These are phyloP conservation scores for Porodaedalea pini DNA, from an alignment of 1,284 basidiomycete genomes.

Conservation along the genomic window DNA sequence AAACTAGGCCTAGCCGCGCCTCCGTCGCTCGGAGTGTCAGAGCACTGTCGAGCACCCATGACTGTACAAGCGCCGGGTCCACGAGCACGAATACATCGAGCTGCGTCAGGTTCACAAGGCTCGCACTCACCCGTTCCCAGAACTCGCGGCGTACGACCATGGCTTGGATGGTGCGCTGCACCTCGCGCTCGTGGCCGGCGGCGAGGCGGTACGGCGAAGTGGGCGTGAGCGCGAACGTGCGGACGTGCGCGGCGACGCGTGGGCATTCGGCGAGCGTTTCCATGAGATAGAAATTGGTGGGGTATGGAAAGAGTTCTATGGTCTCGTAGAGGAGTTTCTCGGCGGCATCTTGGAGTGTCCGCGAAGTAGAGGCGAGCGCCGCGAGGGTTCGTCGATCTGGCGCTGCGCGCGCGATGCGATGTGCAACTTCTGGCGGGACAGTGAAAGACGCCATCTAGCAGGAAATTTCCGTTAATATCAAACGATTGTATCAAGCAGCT, in stretches of 20 bases:
- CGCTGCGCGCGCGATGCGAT: background rate
- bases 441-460: conserved; percentile 7
- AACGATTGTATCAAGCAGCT: too few relatives aligned
- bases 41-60: conserved; percentile 13
- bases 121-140: conserved; percentile 13
- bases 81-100: conserved; percentile 11
- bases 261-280: conserved; percentile 6
- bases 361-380: conserved; percentile 14
- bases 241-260: conserved; percentile 13
- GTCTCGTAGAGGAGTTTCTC: conserved; percentile 17
- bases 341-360: conserved; percentile 16
- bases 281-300: conserved; percentile 1
- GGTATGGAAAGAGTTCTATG: conserved; percentile 12
- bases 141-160: conserved; percentile 2
- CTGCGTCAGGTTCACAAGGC: conserved; percentile 3
- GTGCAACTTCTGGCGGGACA: conserved; percentile 14
- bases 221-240: conserved; percentile 5
- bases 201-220: background rate
- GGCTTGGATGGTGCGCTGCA: background rate
- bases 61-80: conserved; percentile 7
- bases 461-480: too few relatives aligned
- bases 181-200: background rate
- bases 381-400: conserved; percentile 3
- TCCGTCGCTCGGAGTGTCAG: conserved; percentile 7
- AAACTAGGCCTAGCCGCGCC: conserved; percentile 8